These are phyloP conservation scores for Calocybe indica DNA, from an alignment of 768 basidiomycete species.

Conservation along the genomic window DNA sequence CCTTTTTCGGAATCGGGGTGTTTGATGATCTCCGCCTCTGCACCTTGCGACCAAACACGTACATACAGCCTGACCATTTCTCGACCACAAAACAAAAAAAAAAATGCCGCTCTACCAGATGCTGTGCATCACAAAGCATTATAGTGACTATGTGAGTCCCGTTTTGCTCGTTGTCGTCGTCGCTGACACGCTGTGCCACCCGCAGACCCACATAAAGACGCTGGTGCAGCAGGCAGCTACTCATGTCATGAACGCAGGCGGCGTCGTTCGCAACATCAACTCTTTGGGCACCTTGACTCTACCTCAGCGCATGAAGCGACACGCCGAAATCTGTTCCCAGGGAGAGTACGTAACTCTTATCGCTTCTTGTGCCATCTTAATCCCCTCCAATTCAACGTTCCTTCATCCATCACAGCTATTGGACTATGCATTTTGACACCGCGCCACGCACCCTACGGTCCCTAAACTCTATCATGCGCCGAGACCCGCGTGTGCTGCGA, in stretches of 20 bases:
- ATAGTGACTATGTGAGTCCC: conserved; percentile 59
- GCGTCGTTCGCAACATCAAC: conserved; percentile 75
- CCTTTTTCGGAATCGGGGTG: no score
- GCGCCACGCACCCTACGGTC: conserved; percentile 63
- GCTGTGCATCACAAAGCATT: conserved; percentile 77
- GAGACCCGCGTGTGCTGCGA: conserved; percentile 78
- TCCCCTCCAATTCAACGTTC: neutral
- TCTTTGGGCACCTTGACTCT: conserved; percentile 71
- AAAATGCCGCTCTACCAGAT: conserved; percentile 87
- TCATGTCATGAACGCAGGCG: conserved; percentile 69
- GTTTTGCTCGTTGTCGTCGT: neutral
- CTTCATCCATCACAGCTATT: conserved; percentile 52
- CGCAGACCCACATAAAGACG: conserved; percentile 69
- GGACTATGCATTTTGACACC: conserved; percentile 88
- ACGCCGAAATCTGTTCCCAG: conserved; percentile 45
- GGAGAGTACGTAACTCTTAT: conserved; percentile 64
- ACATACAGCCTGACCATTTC: no score
- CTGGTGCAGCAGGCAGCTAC: conserved; percentile 67
- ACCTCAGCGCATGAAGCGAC: conserved; percentile 68
- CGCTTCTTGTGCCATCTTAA: neutral
- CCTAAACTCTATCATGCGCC: conserved; percentile 63
- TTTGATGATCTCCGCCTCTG: no score
- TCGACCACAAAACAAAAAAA: conserved; percentile 1
- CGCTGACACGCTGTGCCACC: neutral
- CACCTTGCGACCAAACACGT: neutral